Percentiles rank a stretch among this genome's conserved stretches.
Conservation (phyloP, 306 rosid genomes). For the Lablab purpureus region DNA sequence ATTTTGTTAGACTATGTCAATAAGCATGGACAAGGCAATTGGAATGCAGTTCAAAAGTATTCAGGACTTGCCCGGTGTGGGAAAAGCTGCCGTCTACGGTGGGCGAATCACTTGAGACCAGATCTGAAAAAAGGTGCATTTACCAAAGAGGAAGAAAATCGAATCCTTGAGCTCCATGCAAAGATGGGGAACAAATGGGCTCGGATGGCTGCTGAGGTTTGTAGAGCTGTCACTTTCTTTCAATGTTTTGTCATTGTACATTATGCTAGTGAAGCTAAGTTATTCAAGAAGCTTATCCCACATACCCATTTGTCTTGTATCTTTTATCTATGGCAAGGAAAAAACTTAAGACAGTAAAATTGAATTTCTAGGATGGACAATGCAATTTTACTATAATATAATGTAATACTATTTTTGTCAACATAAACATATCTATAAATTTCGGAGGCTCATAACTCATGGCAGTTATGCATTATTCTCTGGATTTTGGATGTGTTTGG, state of each 20-base stretch:
- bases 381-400: background rate
- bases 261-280: constrained; percentile 30
- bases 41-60: constrained; percentile 81
- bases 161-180: constrained; percentile 68
- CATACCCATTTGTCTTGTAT: constrained; percentile 11
- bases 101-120: constrained; percentile 90
- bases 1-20: constrained; percentile 76
- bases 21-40: constrained; percentile 83
- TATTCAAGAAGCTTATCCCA: constrained; percentile 27
- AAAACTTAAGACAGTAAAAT: background rate
- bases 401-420: background rate
- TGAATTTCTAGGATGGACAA: constrained; percentile 23
- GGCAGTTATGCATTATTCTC: background rate
- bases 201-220: constrained; percentile 75
- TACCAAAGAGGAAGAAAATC: constrained; percentile 69
- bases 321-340: constrained; percentile 1
- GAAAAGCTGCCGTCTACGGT: constrained; percentile 89
- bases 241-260: constrained; percentile 8
- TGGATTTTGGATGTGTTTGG: constrained; percentile 18
- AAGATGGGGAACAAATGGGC: constrained; percentile 91
- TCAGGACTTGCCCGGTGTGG: constrained; percentile 87
- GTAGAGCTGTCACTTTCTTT: constrained; percentile 23
- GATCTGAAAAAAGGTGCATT: constrained; percentile 80
- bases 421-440: background rate
- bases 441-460: background rate